Evolutionary conservation across 2,329 filamentous ascomycete genomes (phyloP), one percentile per base, ranked within the genome.

Genomic region (Sphaerulina vaccinii): DNA sequence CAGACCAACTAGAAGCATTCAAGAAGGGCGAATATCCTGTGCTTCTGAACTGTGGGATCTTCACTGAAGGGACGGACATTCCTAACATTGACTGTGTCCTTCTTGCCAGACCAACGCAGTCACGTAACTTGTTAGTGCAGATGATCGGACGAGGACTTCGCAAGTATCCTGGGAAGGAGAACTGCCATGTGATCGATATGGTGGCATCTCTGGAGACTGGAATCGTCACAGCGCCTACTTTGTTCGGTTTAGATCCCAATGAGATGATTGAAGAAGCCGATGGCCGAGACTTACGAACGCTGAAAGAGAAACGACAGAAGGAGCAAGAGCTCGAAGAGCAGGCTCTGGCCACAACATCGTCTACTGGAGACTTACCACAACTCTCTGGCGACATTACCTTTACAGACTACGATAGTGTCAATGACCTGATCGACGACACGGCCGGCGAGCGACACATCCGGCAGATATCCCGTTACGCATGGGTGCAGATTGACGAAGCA

Each of bases 61-160:
- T 96, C 65, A 97, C 92, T 0, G 93, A 99, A 73, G 93, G 93
- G 2, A 99, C 93, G 1, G 93, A 99, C 65, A 96, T 99, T 24
- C 93, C 95, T 5, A 96, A 95, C 67, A 88, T 99, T 59, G 93
- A 99, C 73, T 97, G 93, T 66, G 82, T 99, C 19, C 68, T 99
- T 7, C 79, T 99, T 7, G 90, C 87, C 3, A 79, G 93, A 19
- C 93, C 93, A 0, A 99, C 93, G 1, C 85, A 86, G 61, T 97
- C 93, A 13, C 84, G 88, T n/a, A 97, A 96, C 62, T 75, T 99
- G 2, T 81, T 99, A 1, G 84, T 97, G 1, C 93, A 99, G 71
- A 99, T 99, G 93, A 96, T 99, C 56, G 93, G 93, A 0, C 82
- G 93, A 62, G 93, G 93, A 3, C 88, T 99, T 83, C 83, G 93